phyloP scores from a whole-genome alignment of 2,329 filamentous ascomycete species.

The Epichloe festucae region DNA sequence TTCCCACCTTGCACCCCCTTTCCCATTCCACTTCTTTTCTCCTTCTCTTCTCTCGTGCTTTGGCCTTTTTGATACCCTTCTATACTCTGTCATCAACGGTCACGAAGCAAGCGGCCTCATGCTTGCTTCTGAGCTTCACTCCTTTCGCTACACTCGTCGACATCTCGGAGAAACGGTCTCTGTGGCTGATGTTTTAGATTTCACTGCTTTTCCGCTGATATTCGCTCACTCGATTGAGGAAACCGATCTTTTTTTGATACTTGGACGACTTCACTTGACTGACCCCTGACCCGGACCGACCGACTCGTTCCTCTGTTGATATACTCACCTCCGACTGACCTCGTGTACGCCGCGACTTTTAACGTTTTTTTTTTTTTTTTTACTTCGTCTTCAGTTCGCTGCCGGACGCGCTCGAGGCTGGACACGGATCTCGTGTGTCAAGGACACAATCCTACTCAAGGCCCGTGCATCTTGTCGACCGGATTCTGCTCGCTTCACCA shows the following conservation, averaged over 20 bases:
- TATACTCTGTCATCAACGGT: neutral
- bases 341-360: neutral
- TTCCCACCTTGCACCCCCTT: neutral
- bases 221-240: neutral
- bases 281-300: neutral
- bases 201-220: neutral
- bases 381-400: neutral
- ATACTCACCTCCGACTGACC: neutral
- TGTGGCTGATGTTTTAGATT: neutral
- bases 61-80: neutral
- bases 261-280: constrained; percentile 1
- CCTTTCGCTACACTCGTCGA: neutral
- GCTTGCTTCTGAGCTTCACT: neutral
- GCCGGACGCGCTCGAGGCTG: neutral
- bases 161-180: neutral
- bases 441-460: neutral
- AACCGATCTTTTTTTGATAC: neutral
- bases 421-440: neutral
- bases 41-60: neutral
- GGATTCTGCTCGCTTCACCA: constrained; percentile 1
- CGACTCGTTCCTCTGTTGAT: neutral
- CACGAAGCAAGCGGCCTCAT: neutral
- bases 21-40: neutral
- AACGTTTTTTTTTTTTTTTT: neutral
- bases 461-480: neutral